Evolutionary conservation across 2,329 filamentous ascomycete genomes (phyloP).

Genomic region (Lachnellula hyalina): DNA sequence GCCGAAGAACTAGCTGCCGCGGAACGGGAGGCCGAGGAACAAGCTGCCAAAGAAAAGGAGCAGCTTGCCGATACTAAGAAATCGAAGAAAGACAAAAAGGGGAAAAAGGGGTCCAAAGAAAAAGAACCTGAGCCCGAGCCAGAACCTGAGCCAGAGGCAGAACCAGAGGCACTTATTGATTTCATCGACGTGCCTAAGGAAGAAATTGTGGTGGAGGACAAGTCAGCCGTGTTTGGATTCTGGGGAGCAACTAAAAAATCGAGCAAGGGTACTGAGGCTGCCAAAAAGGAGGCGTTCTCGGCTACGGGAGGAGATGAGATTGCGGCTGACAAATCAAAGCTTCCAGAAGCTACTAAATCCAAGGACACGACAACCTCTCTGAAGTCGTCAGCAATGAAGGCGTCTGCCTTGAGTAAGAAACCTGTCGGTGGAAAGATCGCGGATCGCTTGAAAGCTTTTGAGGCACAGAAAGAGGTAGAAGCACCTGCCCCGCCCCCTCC

Average conservation of each 20-base stretch:
- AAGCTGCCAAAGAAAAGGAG: slow-evolving; percentile 31
- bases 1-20: slow-evolving; percentile 33
- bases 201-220: slow-evolving; percentile 29
- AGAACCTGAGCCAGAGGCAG: slow-evolving; percentile 21
- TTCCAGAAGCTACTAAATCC: slow-evolving; percentile 40
- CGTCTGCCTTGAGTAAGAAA: slow-evolving; percentile 39
- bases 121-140: slow-evolving; percentile 19
- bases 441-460: slow-evolving; percentile 52
- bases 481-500: slow-evolving; percentile 29
- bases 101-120: slow-evolving; percentile 23
- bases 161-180: slow-evolving; percentile 17
- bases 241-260: slow-evolving; percentile 49
- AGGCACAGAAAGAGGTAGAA: slow-evolving; percentile 36
- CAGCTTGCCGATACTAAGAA: slow-evolving; percentile 33
- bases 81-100: slow-evolving; percentile 35
- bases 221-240: slow-evolving; percentile 45
- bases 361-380: slow-evolving; percentile 39
- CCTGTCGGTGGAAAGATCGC: slow-evolving; percentile 47
- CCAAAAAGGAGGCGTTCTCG: slow-evolving; percentile 36
- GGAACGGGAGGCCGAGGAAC: slow-evolving; percentile 35
- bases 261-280: slow-evolving; percentile 29
- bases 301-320: slow-evolving; percentile 36
- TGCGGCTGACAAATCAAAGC: slow-evolving; percentile 46
- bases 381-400: slow-evolving; percentile 37
- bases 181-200: slow-evolving; percentile 33